Conservation (phyloP, 179 eudicot genomes). For the Corrigiola litoralis region DNA sequence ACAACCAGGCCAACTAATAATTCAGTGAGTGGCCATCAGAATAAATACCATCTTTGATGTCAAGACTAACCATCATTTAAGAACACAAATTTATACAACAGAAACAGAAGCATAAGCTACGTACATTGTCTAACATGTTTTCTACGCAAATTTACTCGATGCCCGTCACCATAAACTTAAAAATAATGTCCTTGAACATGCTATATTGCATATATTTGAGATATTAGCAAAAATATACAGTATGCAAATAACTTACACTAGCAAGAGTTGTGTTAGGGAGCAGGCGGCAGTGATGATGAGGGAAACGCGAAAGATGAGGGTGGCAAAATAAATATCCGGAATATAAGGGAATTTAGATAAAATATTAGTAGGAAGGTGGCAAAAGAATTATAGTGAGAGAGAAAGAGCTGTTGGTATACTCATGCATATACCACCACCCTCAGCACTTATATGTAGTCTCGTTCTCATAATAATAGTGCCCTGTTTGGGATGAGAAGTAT, state of each 20-base stretch:
- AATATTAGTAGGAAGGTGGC: conserved; percentile 23
- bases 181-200: too few relatives aligned
- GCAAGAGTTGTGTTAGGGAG: not conserved
- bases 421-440: conserved; percentile 91
- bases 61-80: too few relatives aligned
- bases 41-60: too few relatives aligned
- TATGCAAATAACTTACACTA: not conserved
- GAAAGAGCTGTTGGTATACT: conserved; percentile 30
- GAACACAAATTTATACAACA: not conserved
- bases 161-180: not conserved
- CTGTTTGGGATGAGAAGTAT: conserved; percentile 9
- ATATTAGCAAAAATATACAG: not conserved
- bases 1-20: too few relatives aligned
- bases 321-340: not conserved
- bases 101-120: not conserved
- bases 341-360: not conserved
- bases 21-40: too few relatives aligned
- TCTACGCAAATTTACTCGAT: not conserved
- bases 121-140: not conserved
- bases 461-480: conserved; percentile 2
- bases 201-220: too few relatives aligned
- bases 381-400: conserved; percentile 9
- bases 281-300: not conserved
- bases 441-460: too few relatives aligned
- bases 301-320: not conserved